Evolutionary conservation across 1,284 basidiomycete species (phyloP).

Genomic region (Abortiporus biennis): DNA sequence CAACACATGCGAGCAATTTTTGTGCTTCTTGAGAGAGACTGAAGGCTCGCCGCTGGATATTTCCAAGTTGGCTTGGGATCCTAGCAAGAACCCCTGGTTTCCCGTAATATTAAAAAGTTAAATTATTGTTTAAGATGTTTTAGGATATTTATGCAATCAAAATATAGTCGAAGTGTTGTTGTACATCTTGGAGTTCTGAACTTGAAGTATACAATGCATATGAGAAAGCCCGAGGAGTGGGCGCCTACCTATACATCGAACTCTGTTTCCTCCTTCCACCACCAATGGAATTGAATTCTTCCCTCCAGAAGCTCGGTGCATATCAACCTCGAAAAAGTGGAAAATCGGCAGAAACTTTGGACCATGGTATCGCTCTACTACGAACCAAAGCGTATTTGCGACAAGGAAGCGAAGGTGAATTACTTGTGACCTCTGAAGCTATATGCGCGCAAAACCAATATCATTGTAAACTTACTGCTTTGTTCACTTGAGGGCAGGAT

Average conservation of each 20-base stretch:
- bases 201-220: no score
- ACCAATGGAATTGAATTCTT: conserved; percentile 37
- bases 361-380: conserved; percentile 56
- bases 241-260: no score
- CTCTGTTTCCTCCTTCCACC: no score
- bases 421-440: background rate
- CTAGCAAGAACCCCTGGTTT: conserved; percentile 40
- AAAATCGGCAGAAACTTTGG: conserved; percentile 67
- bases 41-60: conserved; percentile 19
- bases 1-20: conserved; percentile 1
- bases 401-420: conserved; percentile 57
- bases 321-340: conserved; percentile 65
- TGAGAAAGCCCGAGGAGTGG: no score
- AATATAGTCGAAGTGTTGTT: no score
- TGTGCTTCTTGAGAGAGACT: background rate
- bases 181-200: no score
- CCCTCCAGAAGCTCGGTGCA: conserved; percentile 62
- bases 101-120: no score
- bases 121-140: no score
- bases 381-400: conserved; percentile 39
- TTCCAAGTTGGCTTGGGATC: conserved; percentile 33
- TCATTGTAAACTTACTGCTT: background rate
- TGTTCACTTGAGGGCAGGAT: conserved; percentile 41
- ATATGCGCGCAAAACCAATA: background rate
- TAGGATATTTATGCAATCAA: no score